A percentile compares a stretch with the other conserved stretches of the same genome.
Conservation (phyloP, 305 asterid genomes). For the Lippia alba region DNA sequence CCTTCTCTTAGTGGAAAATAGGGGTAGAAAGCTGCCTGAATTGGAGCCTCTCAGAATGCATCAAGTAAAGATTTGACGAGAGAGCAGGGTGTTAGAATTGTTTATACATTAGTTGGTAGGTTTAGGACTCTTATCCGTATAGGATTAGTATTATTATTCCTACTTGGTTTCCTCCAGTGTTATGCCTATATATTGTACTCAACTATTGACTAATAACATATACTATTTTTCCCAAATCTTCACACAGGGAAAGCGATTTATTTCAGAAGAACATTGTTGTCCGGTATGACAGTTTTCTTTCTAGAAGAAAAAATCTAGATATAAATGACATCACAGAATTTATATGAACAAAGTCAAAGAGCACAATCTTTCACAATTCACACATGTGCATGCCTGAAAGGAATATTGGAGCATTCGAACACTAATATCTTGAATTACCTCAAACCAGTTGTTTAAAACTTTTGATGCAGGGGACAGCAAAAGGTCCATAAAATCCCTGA, state of each 20-base stretch:
- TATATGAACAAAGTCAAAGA: background rate
- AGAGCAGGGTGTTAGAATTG: too few species aligned
- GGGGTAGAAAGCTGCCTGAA: background rate
- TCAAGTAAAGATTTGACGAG: background rate
- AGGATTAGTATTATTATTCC: too few species aligned
- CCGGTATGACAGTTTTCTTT: background rate
- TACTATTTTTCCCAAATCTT: too few species aligned
- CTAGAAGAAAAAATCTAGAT: background rate
- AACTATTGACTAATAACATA: too few species aligned
- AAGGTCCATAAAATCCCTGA: slow-evolving; percentile 91
- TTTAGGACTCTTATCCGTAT: too few species aligned
- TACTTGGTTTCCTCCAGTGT: too few species aligned
- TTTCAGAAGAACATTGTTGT: background rate
- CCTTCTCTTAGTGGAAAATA: background rate
- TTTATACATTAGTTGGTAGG: too few species aligned
- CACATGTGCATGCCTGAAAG: slow-evolving; percentile 6
- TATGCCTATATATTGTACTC: too few species aligned
- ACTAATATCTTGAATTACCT: slow-evolving; percentile 50
- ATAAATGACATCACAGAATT: background rate
- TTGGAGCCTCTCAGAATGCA: background rate
- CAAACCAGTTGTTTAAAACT: slow-evolving; percentile 93
- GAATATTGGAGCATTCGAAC: slow-evolving; percentile 11
- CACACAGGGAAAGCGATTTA: slow-evolving; percentile 17
- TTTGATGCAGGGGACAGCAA: slow-evolving; percentile 88
- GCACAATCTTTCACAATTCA: slow-evolving; percentile 21